Percentiles rank a stretch among this genome's conserved stretches.
These are phyloP conservation scores for Aspergillus sclerotioniger DNA, from an alignment of 495 filamentous ascomycete species.

Conservation along the genomic window DNA sequence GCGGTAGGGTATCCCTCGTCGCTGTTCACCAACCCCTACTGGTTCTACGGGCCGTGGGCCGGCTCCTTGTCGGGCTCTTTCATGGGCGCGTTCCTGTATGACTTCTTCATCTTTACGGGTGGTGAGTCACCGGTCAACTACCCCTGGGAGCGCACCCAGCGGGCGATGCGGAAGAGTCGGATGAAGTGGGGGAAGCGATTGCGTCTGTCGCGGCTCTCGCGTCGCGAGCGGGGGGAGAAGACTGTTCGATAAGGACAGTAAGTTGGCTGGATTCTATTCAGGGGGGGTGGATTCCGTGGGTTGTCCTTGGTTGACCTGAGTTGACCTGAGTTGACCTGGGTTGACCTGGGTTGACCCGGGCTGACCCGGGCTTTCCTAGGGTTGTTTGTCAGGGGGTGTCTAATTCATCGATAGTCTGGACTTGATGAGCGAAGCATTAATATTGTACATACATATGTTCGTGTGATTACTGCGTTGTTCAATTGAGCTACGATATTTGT, in stretches of 20 bases:
- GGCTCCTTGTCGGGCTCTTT: slow-evolving; percentile 45
- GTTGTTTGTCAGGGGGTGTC: too few relatives aligned
- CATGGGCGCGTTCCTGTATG: slow-evolving; percentile 49
- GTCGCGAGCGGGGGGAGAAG: slow-evolving; percentile 6
- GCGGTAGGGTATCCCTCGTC: slow-evolving; percentile 42
- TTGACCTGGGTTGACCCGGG: too few relatives aligned
- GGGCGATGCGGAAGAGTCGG: slow-evolving; percentile 33
- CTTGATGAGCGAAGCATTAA: too few relatives aligned
- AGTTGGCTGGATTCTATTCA: neutral
- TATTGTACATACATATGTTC: too few relatives aligned
- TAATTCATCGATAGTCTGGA: too few relatives aligned
- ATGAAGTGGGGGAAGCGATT: slow-evolving; percentile 34
- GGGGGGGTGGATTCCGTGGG: too few relatives aligned
- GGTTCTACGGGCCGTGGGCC: slow-evolving; percentile 52
- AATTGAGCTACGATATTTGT: too few relatives aligned
- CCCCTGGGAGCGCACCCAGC: slow-evolving; percentile 37
- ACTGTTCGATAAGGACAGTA: neutral
- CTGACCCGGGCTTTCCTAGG: too few relatives aligned
- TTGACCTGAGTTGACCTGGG: too few relatives aligned
- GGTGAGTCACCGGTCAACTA: slow-evolving; percentile 53
- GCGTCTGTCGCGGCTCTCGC: slow-evolving; percentile 8
- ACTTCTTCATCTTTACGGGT: slow-evolving; percentile 53
- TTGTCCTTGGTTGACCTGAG: too few relatives aligned
- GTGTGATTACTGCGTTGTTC: too few relatives aligned
- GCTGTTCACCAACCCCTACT: slow-evolving; percentile 46